These are phyloP conservation scores for Skeletonema grethae DNA, from an alignment of 108 stramenopile genomes.

Conservation along the genomic window DNA sequence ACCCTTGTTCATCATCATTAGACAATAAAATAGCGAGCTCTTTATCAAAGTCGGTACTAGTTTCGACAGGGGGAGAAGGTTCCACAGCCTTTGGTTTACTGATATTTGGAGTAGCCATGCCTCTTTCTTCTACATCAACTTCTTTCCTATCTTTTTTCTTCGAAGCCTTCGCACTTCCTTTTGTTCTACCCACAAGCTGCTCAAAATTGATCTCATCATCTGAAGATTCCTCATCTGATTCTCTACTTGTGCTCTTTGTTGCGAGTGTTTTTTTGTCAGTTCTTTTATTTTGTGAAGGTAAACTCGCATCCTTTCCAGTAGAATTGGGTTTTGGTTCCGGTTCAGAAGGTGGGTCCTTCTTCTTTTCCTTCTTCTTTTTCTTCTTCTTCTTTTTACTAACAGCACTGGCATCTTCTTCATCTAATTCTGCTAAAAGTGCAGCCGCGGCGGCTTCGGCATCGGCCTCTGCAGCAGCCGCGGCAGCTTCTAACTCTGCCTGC, in stretches of 20 bases:
- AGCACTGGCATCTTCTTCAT: slow-evolving; percentile 74
- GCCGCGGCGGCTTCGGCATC: slow-evolving; percentile 91
- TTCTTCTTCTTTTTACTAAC: slow-evolving; percentile 83
- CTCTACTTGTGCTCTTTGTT: slow-evolving; percentile 11
- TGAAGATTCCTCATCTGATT: slow-evolving; percentile 47
- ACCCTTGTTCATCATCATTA: slow-evolving; percentile 64
- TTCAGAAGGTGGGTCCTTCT: slow-evolving; percentile 24
- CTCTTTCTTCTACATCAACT: slow-evolving; percentile 20
- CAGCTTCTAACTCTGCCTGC: slow-evolving; percentile 53
- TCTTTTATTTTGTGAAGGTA: slow-evolving; percentile 23
- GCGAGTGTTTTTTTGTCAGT: slow-evolving; percentile 11
- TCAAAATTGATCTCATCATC: slow-evolving; percentile 56
- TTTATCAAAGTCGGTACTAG: slow-evolving; percentile 33
- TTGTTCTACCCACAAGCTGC: slow-evolving; percentile 40
- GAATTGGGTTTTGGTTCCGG: slow-evolving; percentile 12
- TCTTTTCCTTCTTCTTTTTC: slow-evolving; percentile 69
- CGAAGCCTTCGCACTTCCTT: slow-evolving; percentile 24
- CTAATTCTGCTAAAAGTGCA: slow-evolving; percentile 85
- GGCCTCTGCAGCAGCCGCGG: slow-evolving; percentile 59
- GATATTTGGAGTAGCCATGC: slow-evolving; percentile 2
- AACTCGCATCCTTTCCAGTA: slow-evolving; percentile 11
- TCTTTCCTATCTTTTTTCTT: slow-evolving; percentile 46
- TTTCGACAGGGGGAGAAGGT: neutral
- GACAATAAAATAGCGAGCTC: slow-evolving; percentile 59
- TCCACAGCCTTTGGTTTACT: neutral